Base-by-base conservation (phyloP, 768 basidiomycete species). In the Leccinum broughii region DNA sequence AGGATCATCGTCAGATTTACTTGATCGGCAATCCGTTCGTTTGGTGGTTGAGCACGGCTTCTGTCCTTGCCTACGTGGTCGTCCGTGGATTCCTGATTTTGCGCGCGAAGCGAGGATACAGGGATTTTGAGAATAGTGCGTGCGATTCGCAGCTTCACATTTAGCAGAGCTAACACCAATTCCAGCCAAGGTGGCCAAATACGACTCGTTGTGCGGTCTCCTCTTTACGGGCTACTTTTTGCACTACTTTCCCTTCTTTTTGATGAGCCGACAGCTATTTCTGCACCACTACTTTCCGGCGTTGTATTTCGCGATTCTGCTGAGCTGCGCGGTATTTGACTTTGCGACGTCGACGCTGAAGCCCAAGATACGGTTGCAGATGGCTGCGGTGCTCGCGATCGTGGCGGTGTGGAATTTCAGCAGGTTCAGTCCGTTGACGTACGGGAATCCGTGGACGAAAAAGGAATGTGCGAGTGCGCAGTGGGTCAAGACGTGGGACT, bases 201-300 rank as follows among this genome's bases (percentile, higher is more conserved):
- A 98, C 75, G 95, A 98, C 74, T 75, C 85, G 26, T 78, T 96
- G 1, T 94, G 93, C 62, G 90, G 89, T 0, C 97, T 98, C 85
- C 84, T 98, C 59, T 89, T 93, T 78, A 74, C 93, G 34, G 95
- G 93, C 51, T 99, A 96, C 93, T 78, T 80, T 26, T 71, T 99
- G 35, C 97, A 98, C 77, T 98, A 97, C 77, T 81, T 92, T 71
- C 97, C 97, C 14, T 99, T 99, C 85, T 98, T 87, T 85, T 79
- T 98, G 65, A 98, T 98, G 96, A 78, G 83, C 48, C 93, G 97
- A 22, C 97, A 99, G 70, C 87, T 98, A 51, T 99, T 99, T 84
- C 77, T 99, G 24, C 96, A 98, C 71, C 97, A 98, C 77, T 98
- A 98, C 73, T 90, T 98, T 77, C 97, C 96, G 0, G 94, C 95